Evolutionary conservation across 1,139 yeast species (phyloP), one percentile per base, ranked within the genome.

Genomic region (Schwanniomyces etchellsii): DNA sequence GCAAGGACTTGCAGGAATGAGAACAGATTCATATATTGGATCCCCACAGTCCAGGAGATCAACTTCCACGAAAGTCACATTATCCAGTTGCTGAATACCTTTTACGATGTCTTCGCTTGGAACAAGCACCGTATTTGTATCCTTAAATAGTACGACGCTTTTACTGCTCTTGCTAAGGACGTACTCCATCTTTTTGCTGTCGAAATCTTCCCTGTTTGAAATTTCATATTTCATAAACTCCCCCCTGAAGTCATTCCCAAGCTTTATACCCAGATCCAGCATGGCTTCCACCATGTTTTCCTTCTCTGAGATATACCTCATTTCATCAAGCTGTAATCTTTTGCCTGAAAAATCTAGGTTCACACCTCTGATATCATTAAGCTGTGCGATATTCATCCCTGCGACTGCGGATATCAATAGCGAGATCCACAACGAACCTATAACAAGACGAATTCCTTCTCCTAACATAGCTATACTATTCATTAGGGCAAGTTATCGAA

Each of bases 1-100:
- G 33, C 58, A 52, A 4, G 48, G 36, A 5, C 44, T 41, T 2
- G 47, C 52, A 2, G 58, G 55, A 14, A 48, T 23, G 15, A 45
- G 25, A 0, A 28, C 28, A 1, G 38, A 35, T 27, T 42, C 44
- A 17, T 29, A 32, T 27, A 12, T 7, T 17, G 28, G 9, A 10
- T 21, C 30, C 6, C 27, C 9, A 5, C 5, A 5, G 4, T 23
- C 27, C 7, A 14, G 14, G 20, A 18, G 7, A 12, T 22, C 29
- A 18, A 9, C 35, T 34, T 15, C 30, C 16, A 16, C 27, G 28
- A 4, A 33, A 18, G 20, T 25, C 16, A 31, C 10, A 14, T 26
- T 24, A 3, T 26, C 28, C 3, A 15, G 20, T 5, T 20, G 23
- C 4, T 11, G 7, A 18, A 18, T 14, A 5, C 20, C 28, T 9